Evolutionary conservation across 1,284 basidiomycete genomes (phyloP), one percentile per base, ranked within the genome.

Genomic region (Ganoderma lucidum): DNA sequence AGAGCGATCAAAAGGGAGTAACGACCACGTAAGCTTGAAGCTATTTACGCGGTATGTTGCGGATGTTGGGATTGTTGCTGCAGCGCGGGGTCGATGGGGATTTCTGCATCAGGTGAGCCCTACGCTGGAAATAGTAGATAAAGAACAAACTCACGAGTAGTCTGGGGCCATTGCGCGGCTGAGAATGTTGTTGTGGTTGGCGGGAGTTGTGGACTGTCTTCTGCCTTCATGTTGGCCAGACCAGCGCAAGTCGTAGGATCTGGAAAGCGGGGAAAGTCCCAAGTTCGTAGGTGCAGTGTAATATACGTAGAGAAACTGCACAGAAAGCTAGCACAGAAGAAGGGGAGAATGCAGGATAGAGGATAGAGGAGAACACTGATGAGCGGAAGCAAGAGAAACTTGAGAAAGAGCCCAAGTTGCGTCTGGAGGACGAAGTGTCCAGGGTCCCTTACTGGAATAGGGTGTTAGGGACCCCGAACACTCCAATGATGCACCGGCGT

Each of bases 41-140:
- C 32, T 35, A 69, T 41, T 70, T 72, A 77, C 75, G 75, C 74
- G 39, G 70, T 66, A 23, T 73, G 71, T 30, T 66, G 62, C 3
- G 83, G 79, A 70, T 84, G 84, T 70, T 86, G 80, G 6, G 87
- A 81, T 74, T 88, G 88, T 70, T 88, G 88, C 77, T 91, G 90
- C 56, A 92, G 81, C 8, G 88, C 89, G 39, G 90, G 89, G 78
- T 91, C 90, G 66, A 91, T 90, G 17, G 89, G 88, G 44, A 91
- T 90, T 75, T 89, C 89, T 83, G 74, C 30, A 32, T 35, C 9
- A 28, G 48, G 10, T 51, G 48, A 51, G 48, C 23, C 10, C 9
- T 10, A 12, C 10, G 9, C 48, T 10, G 9, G n/a, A 12, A 28
- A 12, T 80, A 61, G 39, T 53, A 15, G 10, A 32, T 41, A 5